phyloP scores from a whole-genome alignment of 192 early-diverging fungal genomes.

The Chytriomyces sp. region DNA sequence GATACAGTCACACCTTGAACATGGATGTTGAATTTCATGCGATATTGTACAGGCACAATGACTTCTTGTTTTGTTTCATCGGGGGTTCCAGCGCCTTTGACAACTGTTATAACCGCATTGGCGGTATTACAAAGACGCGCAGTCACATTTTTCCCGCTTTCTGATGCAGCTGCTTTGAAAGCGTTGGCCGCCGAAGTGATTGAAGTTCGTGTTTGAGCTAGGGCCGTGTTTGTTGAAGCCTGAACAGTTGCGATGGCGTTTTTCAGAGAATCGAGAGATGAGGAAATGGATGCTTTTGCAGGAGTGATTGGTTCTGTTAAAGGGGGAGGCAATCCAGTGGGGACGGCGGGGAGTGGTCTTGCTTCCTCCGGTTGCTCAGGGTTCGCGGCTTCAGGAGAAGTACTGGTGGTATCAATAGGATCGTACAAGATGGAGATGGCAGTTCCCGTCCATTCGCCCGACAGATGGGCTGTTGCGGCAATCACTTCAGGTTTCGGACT shows the following conservation, averaged over 20 bases:
- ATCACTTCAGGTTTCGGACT: not conserved
- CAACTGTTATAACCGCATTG: not conserved
- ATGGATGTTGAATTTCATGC: conserved; percentile 16
- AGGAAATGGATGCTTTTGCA: not conserved
- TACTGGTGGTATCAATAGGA: not conserved
- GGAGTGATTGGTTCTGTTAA: not conserved
- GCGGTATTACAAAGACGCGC: not conserved
- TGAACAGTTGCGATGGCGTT: not conserved
- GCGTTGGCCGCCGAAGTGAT: not conserved
- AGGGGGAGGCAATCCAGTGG: not conserved
- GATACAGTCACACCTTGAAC: conserved; percentile 6
- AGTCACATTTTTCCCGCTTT: not conserved
- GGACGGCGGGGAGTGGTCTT: not conserved
- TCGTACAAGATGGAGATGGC: not conserved
- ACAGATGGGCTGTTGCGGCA: not conserved
- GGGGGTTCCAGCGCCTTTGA: not conserved
- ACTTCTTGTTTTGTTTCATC: conserved; percentile 2
- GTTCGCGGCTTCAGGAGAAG: not conserved
- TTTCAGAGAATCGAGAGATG: not conserved
- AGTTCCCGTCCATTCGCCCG: not conserved
- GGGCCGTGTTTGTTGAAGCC: not conserved
- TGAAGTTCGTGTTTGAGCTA: not conserved
- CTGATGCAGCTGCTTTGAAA: not conserved
- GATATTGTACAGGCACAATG: conserved; percentile 21
- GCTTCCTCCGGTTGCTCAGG: not conserved